Evolutionary conservation across 148 eudicot species (phyloP), one percentile per base, ranked within the genome.

Genomic region (Camellia lanceoleosa): DNA sequence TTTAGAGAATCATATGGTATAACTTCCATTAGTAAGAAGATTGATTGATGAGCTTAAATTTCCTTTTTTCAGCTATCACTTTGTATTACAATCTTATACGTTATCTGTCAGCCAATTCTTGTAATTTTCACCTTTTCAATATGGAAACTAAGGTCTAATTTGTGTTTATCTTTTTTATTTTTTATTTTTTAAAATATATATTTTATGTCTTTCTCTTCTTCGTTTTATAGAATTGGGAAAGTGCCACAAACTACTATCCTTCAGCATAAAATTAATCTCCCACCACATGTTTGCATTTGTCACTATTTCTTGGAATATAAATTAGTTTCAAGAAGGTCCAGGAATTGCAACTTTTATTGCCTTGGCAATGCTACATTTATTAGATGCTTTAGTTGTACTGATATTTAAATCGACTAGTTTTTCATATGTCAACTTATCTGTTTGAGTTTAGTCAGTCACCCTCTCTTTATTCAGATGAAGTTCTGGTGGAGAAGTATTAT

Each of bases 241-340:
- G 51, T 68, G 8, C 6, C 41, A 19, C 71, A 42, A 68, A 16
- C 7, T 68, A 68, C 43, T 19, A 42, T 68, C 71, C 51, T 68
- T 68, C 51, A 67, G 71, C 47, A 42, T 67, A 67, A 15, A 14
- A 38, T 67, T 47, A 41, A 66, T 67, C 71, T 41, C 71, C 71
- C 47, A 14, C 47, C 47, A 38, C 71, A 13, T 67, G 5, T 67
- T 44, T 68, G 72, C 52, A 16, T 46, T 20, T 46, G 73, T 23
- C 13, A 16, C 12, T 69, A 49, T 42, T 69, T 69, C 54, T 46
- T 69, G 52, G 52, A 44, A 18, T 68, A 49, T 46, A 52, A 69
- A 42, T 46, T 49, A n/a, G 55, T 44, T 46, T 43, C 18, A 18
- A 44, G 30, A 52, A 69, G 72, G 73, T 46, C 72, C 73, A 3